Conservation (phyloP, 169 alveolate genomes). For the Cryptosporidium viatorum region DNA sequence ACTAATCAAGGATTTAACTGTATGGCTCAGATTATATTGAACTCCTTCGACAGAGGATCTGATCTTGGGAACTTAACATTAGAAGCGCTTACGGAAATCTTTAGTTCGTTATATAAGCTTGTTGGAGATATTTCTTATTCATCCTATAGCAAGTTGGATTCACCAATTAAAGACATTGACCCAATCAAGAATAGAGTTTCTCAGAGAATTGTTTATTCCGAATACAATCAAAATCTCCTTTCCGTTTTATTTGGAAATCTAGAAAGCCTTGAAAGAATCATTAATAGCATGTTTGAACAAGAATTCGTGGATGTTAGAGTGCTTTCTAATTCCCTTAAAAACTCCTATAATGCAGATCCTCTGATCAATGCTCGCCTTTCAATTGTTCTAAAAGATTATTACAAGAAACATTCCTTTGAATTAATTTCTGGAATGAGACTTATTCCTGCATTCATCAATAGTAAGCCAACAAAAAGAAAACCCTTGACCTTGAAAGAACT, state of each 20-base stretch:
- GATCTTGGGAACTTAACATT: slow-evolving; percentile 10
- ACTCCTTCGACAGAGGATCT: background rate
- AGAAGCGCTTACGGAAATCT: background rate
- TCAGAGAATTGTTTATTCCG: too few relatives aligned
- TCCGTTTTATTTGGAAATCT: background rate
- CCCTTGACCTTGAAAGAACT: background rate
- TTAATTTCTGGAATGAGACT: background rate
- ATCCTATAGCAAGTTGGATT: slow-evolving; percentile 7
- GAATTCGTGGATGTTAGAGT: background rate
- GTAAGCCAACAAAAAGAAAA: too few relatives aligned
- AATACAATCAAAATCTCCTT: background rate
- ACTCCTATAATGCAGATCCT: background rate
- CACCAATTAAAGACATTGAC: background rate
- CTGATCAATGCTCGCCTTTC: background rate
- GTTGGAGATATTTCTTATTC: slow-evolving; percentile 18
- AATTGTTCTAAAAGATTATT: background rate
- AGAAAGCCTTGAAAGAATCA: background rate
- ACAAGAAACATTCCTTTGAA: too few relatives aligned
- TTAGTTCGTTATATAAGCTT: background rate
- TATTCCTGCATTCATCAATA: background rate
- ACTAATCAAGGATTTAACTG: background rate
- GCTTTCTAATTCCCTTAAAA: background rate
- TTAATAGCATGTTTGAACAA: background rate
- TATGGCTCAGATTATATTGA: background rate
- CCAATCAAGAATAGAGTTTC: background rate